A percentile compares a stretch with the other conserved stretches of the same genome.
These are phyloP conservation scores for Brassica juncea DNA, from an alignment of 345 rosid species.

Conservation along the genomic window DNA sequence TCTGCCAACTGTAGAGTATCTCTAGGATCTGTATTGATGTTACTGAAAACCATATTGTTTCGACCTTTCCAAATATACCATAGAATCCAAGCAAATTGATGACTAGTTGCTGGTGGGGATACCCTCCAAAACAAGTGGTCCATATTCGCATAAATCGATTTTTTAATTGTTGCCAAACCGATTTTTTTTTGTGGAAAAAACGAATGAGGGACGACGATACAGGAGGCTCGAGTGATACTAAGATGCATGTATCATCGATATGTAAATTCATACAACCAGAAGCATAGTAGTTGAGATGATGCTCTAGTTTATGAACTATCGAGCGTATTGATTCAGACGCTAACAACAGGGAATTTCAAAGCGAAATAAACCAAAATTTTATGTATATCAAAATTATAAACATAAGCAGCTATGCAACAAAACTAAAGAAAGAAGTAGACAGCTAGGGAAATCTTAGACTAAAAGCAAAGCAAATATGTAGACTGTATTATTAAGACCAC, in stretches of 20 bases:
- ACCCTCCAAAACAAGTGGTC: no score
- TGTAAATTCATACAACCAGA: background rate
- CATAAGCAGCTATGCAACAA: background rate
- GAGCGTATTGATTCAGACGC: background rate
- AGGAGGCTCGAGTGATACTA: background rate
- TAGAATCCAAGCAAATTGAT: no score
- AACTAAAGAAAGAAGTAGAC: slow-evolving; percentile 3
- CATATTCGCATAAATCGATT: no score
- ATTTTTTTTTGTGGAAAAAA: background rate
- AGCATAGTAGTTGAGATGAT: background rate
- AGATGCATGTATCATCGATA: background rate
- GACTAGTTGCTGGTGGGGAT: no score
- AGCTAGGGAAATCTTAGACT: background rate
- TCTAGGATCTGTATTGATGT: no score
- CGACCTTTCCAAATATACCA: no score
- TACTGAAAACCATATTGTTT: no score
- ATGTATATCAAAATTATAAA: slow-evolving; percentile 17
- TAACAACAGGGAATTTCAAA: background rate
- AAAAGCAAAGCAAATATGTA: background rate
- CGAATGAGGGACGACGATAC: background rate
- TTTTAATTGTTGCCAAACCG: background rate
- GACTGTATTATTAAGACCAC: background rate
- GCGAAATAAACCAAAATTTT: background rate
- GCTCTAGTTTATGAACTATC: background rate
- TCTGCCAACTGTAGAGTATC: no score